Percentiles rank a stretch among this genome's conserved stretches.
phyloP scores from a whole-genome alignment of 1,139 yeast genomes.

The Debaryomyces sp. region DNA sequence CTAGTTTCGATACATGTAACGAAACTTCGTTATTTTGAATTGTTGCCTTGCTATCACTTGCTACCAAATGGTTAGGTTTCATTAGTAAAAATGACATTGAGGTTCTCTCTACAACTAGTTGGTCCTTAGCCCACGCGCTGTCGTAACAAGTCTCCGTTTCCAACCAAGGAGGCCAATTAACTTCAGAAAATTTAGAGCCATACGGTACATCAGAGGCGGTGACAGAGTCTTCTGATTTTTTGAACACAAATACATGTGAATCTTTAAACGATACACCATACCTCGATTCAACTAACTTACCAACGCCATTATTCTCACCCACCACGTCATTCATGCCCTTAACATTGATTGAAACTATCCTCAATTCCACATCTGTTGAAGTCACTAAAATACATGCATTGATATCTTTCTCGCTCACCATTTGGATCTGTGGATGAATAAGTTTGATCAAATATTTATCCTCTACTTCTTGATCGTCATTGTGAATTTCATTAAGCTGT shows the following conservation, averaged over 20 bases:
- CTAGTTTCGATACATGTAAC: constrained; percentile 71
- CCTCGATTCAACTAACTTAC: constrained; percentile 66
- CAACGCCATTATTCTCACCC: constrained; percentile 37
- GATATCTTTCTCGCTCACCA: constrained; percentile 35
- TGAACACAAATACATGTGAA: constrained; percentile 71
- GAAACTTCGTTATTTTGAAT: constrained; percentile 33
- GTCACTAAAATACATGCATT: constrained; percentile 54
- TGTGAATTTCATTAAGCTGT: constrained; percentile 28
- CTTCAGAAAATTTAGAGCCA: constrained; percentile 23
- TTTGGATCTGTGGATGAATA: constrained; percentile 49
- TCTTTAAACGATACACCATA: constrained; percentile 69
- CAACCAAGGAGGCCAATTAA: constrained; percentile 84
- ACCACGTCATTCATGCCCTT: constrained; percentile 49
- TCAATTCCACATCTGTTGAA: constrained; percentile 71
- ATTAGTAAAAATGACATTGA: constrained; percentile 64
- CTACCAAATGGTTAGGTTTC: constrained; percentile 65
- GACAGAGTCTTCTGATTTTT: constrained; percentile 34
- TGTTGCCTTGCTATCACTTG: constrained; percentile 15
- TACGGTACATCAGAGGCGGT: constrained; percentile 28
- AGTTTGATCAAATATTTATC: constrained; percentile 43
- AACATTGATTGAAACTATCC: constrained; percentile 60
- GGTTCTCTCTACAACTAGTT: constrained; percentile 64
- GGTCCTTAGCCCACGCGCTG: constrained; percentile 53
- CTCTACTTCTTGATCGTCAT: constrained; percentile 36
- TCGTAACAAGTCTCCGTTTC: constrained; percentile 76